Evolutionary conservation across 805 yeast genomes (phyloP).

Genomic region (Yamadazyma phyllophila): DNA sequence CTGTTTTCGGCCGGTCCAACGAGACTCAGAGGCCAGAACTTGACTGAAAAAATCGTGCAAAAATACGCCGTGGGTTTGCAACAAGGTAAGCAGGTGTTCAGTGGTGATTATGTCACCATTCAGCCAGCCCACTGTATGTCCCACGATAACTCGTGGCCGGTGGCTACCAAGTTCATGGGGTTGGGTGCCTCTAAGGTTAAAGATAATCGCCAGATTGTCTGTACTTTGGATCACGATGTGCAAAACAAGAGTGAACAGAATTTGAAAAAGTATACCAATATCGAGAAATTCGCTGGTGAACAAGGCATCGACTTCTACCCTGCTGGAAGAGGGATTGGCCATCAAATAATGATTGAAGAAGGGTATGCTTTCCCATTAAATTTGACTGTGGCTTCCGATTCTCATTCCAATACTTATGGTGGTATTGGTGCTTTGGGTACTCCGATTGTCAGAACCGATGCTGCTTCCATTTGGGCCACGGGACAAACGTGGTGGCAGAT

Average conservation of each 20-base stretch:
- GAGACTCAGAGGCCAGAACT: conserved; percentile 61
- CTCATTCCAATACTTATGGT: conserved; percentile 94
- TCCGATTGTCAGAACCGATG: conserved; percentile 97
- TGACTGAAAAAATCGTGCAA: conserved; percentile 95
- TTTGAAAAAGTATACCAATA: conserved; percentile 81
- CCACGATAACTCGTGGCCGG: conserved; percentile 99
- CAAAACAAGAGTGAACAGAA: conserved; percentile 91
- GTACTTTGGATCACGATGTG: conserved; percentile 96
- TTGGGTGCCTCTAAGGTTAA: conserved; percentile 83
- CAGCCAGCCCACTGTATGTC: conserved; percentile 98
- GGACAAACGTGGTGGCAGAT: conserved; percentile 99
- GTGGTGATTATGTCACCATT: conserved; percentile 95
- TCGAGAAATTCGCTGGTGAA: conserved; percentile 81
- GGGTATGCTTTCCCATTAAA: conserved; percentile 97
- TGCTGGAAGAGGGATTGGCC: conserved; percentile 99
- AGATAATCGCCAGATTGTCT: conserved; percentile 88
- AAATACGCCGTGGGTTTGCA: conserved; percentile 85
- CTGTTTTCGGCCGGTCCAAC: conserved; percentile 17
- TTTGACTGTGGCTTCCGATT: conserved; percentile 93
- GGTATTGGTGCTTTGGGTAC: conserved; percentile 96
- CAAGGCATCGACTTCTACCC: conserved; percentile 97
- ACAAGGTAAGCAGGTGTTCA: conserved; percentile 67
- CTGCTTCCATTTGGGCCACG: conserved; percentile 99
- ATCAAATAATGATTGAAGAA: conserved; percentile 98
- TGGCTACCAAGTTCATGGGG: conserved; percentile 93